A percentile compares a stretch with the other conserved stretches of the same genome.
These are phyloP conservation scores for Irineochytrium annulatum DNA, from an alignment of 192 early-diverging fungal species.

Conservation along the genomic window DNA sequence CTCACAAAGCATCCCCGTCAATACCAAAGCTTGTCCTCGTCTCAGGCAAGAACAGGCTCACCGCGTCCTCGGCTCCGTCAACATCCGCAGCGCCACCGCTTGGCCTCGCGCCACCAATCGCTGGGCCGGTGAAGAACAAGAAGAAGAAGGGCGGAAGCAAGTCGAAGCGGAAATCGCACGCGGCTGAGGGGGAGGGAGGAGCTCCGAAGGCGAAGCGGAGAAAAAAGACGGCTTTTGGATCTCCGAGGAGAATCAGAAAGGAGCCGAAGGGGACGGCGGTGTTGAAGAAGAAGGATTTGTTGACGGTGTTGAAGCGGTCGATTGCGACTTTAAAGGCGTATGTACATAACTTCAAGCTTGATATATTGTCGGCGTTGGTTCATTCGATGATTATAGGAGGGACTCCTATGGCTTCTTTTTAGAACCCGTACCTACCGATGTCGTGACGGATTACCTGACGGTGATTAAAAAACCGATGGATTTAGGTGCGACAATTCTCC, in stretches of 20 bases:
- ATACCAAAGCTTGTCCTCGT: background rate
- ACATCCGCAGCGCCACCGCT: background rate
- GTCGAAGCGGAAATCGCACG: background rate
- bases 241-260: too few relatives aligned
- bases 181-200: too few relatives aligned
- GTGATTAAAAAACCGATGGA: slow-evolving; percentile 88
- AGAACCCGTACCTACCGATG: slow-evolving; percentile 73
- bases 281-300: too few relatives aligned
- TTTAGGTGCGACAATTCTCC: slow-evolving; percentile 41
- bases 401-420: slow-evolving; percentile 87
- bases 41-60: background rate
- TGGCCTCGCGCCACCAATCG: too few relatives aligned
- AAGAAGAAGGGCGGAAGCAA: background rate
- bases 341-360: background rate
- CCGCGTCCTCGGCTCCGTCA: background rate
- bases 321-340: background rate
- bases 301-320: slow-evolving; percentile 1
- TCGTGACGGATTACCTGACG: slow-evolving; percentile 74
- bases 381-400: slow-evolving; percentile 39
- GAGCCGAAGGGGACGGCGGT: too few relatives aligned
- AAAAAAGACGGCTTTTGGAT: background rate
- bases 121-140: background rate
- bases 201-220: too few relatives aligned
- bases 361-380: too few relatives aligned
- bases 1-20: background rate